Percentiles rank a stretch among this genome's conserved stretches.
phyloP scores from a whole-genome alignment of 75 land plant species.

The Pseudotsuga menziesii region DNA sequence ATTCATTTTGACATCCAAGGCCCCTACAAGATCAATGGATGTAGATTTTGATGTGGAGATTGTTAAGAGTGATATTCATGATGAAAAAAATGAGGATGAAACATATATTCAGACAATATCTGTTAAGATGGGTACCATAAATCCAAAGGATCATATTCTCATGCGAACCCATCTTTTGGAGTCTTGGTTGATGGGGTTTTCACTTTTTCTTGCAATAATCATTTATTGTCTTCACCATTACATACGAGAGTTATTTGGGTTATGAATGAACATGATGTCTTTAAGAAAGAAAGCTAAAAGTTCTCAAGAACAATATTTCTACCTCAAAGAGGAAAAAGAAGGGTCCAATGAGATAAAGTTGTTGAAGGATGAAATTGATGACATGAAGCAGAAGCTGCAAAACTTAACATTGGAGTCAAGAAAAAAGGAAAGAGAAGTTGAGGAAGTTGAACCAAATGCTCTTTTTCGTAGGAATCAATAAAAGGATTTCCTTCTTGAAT shows the following conservation, averaged over 20 bases:
- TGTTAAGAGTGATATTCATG: no score
- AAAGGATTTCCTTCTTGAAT: conserved; percentile 82
- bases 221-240: conserved; percentile 64
- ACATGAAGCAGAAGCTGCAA: conserved; percentile 35
- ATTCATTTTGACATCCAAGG: no score
- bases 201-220: conserved; percentile 53
- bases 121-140: no score
- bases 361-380: conserved; percentile 37
- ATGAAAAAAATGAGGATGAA: no score
- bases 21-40: no score
- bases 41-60: no score
- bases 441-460: conserved; percentile 60
- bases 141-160: no score
- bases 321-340: conserved; percentile 25
- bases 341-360: conserved; percentile 47
- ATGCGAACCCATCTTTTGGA: no score
- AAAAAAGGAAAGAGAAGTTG: conserved; percentile 39
- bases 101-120: no score
- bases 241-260: conserved; percentile 39
- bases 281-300: conserved; percentile 42
- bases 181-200: no score
- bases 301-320: conserved; percentile 32
- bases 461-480: conserved; percentile 72
- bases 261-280: conserved; percentile 49
- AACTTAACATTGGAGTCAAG: conserved; percentile 46